Conservation (phyloP, 2,329 filamentous ascomycete species). For the Amesomyces nigricolor region DNA sequence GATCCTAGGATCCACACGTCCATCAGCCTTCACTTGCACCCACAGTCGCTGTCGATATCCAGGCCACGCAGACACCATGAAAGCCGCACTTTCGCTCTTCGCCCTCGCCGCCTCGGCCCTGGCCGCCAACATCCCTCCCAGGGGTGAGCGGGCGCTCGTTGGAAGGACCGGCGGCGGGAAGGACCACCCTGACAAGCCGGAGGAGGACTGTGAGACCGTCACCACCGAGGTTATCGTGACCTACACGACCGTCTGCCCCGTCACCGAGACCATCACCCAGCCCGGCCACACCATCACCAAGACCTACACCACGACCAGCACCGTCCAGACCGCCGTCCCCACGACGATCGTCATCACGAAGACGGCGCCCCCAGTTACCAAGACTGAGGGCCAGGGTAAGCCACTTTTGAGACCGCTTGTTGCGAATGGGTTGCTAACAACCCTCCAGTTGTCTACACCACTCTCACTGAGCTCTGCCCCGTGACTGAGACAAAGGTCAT, state of each 20-base stretch:
- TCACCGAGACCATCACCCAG: conserved; percentile 38
- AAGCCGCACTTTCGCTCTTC: conserved; percentile 30
- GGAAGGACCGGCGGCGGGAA: conserved; percentile 5
- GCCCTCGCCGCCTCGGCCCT: conserved; percentile 29
- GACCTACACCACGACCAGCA: conserved; percentile 42
- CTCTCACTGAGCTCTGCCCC: conserved; percentile 41
- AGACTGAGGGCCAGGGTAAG: conserved; percentile 24
- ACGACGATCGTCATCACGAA: conserved; percentile 26
- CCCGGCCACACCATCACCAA: conserved; percentile 36
- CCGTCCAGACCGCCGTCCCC: conserved; percentile 32
- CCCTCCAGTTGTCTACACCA: conserved; percentile 34
- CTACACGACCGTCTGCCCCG: conserved; percentile 37
- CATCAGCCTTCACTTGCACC: conserved; percentile 7
- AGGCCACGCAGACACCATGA: conserved; percentile 27
- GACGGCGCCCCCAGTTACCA: conserved; percentile 19
- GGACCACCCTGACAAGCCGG: conserved; percentile 3
- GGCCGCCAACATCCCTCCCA: conserved; percentile 24
- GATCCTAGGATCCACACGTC: background rate
- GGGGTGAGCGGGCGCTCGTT: conserved; percentile 5
- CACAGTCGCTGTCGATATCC: conserved; percentile 11
- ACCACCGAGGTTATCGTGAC: conserved; percentile 24
- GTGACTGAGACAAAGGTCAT: conserved; percentile 42
- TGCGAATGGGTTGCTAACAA: conserved; percentile 26
- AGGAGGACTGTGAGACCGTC: conserved; percentile 13
- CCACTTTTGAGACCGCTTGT: background rate